Conservation (phyloP, 306 rosid genomes). For the Vigna mungo region DNA sequence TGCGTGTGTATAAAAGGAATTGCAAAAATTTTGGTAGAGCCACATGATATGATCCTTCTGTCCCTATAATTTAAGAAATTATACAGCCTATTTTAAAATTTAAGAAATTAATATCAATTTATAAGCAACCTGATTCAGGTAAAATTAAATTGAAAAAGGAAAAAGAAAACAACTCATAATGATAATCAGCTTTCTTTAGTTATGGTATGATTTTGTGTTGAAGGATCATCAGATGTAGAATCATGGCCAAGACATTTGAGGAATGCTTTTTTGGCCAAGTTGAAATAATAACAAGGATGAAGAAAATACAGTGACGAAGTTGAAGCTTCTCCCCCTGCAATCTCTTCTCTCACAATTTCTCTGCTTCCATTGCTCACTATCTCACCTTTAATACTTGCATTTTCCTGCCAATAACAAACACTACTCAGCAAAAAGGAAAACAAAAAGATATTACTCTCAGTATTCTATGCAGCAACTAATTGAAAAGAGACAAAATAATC, state of each 20-base stretch:
- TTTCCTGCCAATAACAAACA: constrained; percentile 53
- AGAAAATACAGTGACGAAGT: constrained; percentile 55
- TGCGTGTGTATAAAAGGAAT: too few species aligned
- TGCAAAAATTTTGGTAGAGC: too few species aligned
- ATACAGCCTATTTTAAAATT: too few species aligned
- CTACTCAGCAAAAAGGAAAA: background rate
- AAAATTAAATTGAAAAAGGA: too few species aligned
- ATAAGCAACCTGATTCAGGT: too few species aligned
- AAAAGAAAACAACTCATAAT: background rate
- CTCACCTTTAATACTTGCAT: constrained; percentile 60
- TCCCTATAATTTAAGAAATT: too few species aligned
- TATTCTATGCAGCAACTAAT: background rate
- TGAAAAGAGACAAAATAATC: background rate
- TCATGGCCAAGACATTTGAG: constrained; percentile 87
- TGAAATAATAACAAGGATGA: constrained; percentile 80
- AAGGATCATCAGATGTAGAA: constrained; percentile 50
- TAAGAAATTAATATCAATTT: too few species aligned
- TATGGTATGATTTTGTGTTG: constrained; percentile 51
- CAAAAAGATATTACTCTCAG: too few species aligned
- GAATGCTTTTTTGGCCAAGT: constrained; percentile 70
- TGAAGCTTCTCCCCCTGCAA: constrained; percentile 57
- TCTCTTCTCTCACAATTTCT: constrained; percentile 55
- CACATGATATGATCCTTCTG: too few species aligned
- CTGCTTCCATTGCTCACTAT: constrained; percentile 52
- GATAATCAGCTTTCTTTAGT: constrained; percentile 49